A percentile compares a stretch with the other conserved stretches of the same genome.
These are phyloP conservation scores for Chalciporus chontae DNA, from an alignment of 768 basidiomycete genomes.

Conservation along the genomic window DNA sequence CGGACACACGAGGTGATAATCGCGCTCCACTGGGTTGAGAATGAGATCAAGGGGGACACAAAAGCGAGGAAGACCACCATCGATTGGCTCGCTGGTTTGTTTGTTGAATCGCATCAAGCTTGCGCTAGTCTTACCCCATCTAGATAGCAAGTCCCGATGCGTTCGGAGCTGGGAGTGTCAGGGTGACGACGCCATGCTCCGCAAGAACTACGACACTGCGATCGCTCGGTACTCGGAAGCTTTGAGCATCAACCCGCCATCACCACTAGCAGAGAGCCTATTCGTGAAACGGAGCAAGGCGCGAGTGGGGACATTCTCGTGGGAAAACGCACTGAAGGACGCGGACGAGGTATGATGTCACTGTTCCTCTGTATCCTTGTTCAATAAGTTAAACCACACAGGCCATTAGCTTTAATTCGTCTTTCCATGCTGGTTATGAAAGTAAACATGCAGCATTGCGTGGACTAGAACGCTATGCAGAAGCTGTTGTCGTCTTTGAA, in stretches of 20 bases:
- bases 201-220: constrained; percentile 2
- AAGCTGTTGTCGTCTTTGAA: constrained; percentile 7
- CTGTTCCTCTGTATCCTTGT: background rate
- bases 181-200: constrained; percentile 9
- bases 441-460: constrained; percentile 13
- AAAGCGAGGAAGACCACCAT: background rate
- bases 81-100: constrained; percentile 12
- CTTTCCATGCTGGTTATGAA: constrained; percentile 15
- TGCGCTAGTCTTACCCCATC: background rate
- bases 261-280: background rate
- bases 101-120: background rate
- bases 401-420: constrained; percentile 10
- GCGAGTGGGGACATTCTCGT: background rate
- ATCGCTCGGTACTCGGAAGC: constrained; percentile 11
- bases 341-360: constrained; percentile 13
- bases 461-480: constrained; percentile 7
- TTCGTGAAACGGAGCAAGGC: constrained; percentile 18
- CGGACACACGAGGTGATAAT: background rate
- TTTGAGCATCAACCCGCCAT: background rate
- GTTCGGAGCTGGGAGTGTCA: background rate
- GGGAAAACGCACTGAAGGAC: constrained; percentile 13
- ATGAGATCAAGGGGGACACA: constrained; percentile 8
- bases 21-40: constrained; percentile 3
- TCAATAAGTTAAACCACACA: background rate
- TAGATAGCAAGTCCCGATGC: constrained; percentile 13